Conservation (phyloP, 2,329 filamentous ascomycete species). For the Xylariaceae sp. region DNA sequence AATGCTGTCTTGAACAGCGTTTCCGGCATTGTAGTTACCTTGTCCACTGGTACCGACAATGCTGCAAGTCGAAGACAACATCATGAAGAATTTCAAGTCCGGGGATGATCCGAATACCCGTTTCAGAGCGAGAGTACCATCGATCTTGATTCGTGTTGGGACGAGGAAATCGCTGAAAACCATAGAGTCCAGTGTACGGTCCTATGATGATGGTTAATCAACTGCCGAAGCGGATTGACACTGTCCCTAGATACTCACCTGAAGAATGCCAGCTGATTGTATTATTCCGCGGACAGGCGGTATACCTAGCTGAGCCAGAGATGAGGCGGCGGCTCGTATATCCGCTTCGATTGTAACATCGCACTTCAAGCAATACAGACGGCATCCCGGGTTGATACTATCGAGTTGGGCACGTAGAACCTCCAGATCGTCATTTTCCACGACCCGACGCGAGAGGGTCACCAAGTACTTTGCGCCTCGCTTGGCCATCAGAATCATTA, state of each 20-base stretch:
- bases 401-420: slow-evolving; percentile 5
- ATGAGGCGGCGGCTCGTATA: neutral
- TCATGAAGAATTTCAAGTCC: neutral
- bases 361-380: slow-evolving; percentile 6
- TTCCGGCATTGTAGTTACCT: slow-evolving; percentile 18
- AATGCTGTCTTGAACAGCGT: slow-evolving; percentile 16
- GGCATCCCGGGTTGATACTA: slow-evolving; percentile 4
- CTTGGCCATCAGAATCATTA: slow-evolving; percentile 12
- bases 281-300: slow-evolving; percentile 16
- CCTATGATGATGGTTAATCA: slow-evolving; percentile 2
- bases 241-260: too few species aligned
- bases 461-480: slow-evolving; percentile 17
- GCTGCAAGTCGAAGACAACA: neutral
- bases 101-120: neutral
- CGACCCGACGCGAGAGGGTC: slow-evolving; percentile 14
- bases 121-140: slow-evolving; percentile 10
- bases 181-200: slow-evolving; percentile 13
- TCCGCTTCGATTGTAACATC: neutral
- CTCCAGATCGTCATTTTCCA: slow-evolving; percentile 2
- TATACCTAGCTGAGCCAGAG: slow-evolving; percentile 2
- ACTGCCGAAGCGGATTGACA: too few species aligned
- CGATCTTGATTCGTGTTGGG: slow-evolving; percentile 9
- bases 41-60: slow-evolving; percentile 13
- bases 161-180: slow-evolving; percentile 9
- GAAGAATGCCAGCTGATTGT: slow-evolving; percentile 12